These are phyloP conservation scores for Salix brachista DNA, from an alignment of 345 rosid genomes.

Conservation along the genomic window DNA sequence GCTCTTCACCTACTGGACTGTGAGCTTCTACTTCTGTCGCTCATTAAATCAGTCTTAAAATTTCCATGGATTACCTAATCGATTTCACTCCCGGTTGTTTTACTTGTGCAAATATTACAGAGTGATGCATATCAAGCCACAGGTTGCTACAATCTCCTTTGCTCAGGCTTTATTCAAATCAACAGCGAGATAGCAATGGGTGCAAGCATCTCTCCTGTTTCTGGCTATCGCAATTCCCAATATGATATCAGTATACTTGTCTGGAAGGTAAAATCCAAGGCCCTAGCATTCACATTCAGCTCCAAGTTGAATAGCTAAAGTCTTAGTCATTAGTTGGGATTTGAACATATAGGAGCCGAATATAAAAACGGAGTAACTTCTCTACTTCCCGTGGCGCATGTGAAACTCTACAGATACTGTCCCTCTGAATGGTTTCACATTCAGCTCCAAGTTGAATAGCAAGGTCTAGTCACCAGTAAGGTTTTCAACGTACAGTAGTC, in stretches of 20 bases:
- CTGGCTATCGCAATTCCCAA: conserved; percentile 55
- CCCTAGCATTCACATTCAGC: not conserved
- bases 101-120: conserved; percentile 28
- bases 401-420: not conserved
- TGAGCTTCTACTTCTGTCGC: conserved; percentile 33
- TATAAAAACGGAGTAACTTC: too few species aligned
- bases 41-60: not conserved
- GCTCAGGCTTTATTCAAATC: conserved; percentile 95
- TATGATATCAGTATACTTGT: conserved; percentile 86
- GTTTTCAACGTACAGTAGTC: not conserved
- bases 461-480: not conserved
- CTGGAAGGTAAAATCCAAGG: conserved; percentile 66
- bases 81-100: not conserved
- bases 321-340: not conserved
- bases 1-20: conserved; percentile 99
- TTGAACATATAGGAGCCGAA: not conserved
- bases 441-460: not conserved
- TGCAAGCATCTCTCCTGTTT: conserved; percentile 96
- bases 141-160: conserved; percentile 93
- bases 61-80: not conserved
- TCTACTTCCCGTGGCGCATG: not conserved
- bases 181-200: conserved; percentile 92
- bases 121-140: conserved; percentile 97
- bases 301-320: not conserved
- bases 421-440: not conserved